A percentile compares a stretch with the other conserved stretches of the same genome.
Conservation (phyloP, 2,329 filamentous ascomycete genomes). For the Fusarium transvaalense region DNA sequence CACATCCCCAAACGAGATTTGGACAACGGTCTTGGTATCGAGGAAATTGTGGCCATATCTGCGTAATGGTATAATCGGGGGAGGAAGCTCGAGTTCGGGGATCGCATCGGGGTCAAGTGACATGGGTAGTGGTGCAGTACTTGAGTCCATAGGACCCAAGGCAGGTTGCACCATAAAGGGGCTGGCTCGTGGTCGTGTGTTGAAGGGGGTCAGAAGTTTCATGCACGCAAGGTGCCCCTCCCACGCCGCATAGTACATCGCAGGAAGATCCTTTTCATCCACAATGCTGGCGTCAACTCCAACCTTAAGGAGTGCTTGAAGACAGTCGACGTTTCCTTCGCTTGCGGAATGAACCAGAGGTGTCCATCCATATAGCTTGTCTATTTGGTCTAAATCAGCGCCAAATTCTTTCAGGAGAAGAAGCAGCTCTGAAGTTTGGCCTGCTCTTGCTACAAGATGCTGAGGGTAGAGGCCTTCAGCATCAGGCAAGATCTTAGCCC, state of each 20-base stretch:
- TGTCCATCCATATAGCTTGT: slow-evolving; percentile 98
- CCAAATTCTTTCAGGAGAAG: slow-evolving; percentile 86
- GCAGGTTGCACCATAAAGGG: slow-evolving; percentile 59
- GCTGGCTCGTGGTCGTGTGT: slow-evolving; percentile 59
- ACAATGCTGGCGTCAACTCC: slow-evolving; percentile 82
- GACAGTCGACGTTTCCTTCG: slow-evolving; percentile 91
- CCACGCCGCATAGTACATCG: slow-evolving; percentile 99
- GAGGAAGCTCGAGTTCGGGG: slow-evolving; percentile 89
- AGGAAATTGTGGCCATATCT: slow-evolving; percentile 98
- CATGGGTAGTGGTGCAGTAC: slow-evolving; percentile 69
- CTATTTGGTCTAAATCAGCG: slow-evolving; percentile 89
- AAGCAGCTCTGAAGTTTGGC: slow-evolving; percentile 82
- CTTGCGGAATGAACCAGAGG: slow-evolving; percentile 96
- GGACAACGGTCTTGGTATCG: slow-evolving; percentile 95
- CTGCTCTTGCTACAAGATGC: slow-evolving; percentile 92
- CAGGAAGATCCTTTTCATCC: slow-evolving; percentile 92
- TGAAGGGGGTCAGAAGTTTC: slow-evolving; percentile 79
- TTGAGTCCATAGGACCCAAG: slow-evolving; percentile 61
- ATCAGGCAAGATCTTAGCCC: slow-evolving; percentile 88
- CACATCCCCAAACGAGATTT: slow-evolving; percentile 86
- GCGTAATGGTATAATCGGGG: slow-evolving; percentile 93
- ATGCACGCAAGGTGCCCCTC: slow-evolving; percentile 97
- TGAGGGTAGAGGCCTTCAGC: slow-evolving; percentile 98
- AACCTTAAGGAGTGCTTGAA: slow-evolving; percentile 83
- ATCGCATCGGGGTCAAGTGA: slow-evolving; percentile 87